Conservation (phyloP, 2,329 filamentous ascomycete species). For the Talaromyces piceae region DNA sequence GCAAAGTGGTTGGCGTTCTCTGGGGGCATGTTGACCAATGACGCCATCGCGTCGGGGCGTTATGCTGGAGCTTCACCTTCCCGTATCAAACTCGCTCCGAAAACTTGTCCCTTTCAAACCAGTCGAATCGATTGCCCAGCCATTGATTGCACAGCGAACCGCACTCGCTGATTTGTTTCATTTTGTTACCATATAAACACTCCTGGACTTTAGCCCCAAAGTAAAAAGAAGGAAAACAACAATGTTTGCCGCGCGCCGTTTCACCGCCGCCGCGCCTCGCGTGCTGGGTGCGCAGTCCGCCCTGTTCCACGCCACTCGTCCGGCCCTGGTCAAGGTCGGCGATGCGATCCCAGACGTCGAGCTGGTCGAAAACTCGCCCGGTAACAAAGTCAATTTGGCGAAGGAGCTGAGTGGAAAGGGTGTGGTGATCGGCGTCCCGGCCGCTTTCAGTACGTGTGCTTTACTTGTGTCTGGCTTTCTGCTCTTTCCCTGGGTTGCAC, state of each 20-base stretch:
- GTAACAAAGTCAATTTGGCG: conserved; percentile 82
- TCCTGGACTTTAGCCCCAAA: neutral
- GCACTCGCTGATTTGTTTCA: neutral
- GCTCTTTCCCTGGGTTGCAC: neutral
- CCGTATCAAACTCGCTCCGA: too few species aligned
- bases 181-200: neutral
- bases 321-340: conserved; percentile 60
- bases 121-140: neutral
- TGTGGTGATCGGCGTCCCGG: conserved; percentile 77
- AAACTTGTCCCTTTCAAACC: neutral
- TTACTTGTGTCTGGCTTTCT: neutral
- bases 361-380: conserved; percentile 77
- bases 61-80: neutral
- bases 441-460: conserved; percentile 56
- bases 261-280: conserved; percentile 25
- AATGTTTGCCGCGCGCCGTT: conserved; percentile 34
- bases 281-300: conserved; percentile 22
- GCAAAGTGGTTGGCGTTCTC: too few species aligned
- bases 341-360: conserved; percentile 71
- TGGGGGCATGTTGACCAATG: neutral
- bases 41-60: neutral
- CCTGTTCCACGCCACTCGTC: conserved; percentile 33
- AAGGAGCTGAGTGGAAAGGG: conserved; percentile 70
- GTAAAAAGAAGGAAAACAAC: neutral
- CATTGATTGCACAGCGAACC: neutral